Base-by-base conservation (phyloP, 1,139 yeast species). In the Kazachstania sp. region DNA sequence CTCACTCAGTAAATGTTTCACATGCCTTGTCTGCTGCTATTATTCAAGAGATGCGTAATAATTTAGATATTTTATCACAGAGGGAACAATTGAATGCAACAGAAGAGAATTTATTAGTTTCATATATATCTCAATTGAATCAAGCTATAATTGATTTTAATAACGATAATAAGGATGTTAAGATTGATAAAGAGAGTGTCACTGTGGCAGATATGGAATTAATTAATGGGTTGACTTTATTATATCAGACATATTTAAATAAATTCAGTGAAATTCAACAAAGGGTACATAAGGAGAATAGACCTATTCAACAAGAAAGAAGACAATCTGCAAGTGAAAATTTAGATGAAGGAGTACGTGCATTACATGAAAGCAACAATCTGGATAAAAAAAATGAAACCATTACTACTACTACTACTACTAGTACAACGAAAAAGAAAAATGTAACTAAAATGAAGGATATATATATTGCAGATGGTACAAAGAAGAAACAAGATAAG, bases 1-100 rank as follows among this genome's bases (percentile, higher is more conserved):
- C 66, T 23, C 64, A 61, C 51, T 46, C 54, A 46, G 62, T 63
- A 35, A 58, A 63, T 48, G 60, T 63, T 19, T 50, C 61, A 37
- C 63, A 63, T 49, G 63, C 66, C 9, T 51, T 62, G 46, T 61
- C 58, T 37, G 58, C 66, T 13, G 45, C 54, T 11, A 51, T 56
- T 9, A 55, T 63, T 15, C 59, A 61, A 41, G 54, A 58, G 48
- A 60, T 63, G 36, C 55, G 48, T 20, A 20, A 20, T 6, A 63
- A 59, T 44, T 53, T 60, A n/a, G 54, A 49, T 41, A 50, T 47
- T 30, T 55, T 53, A 36, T 47, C 49, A 28, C 48, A 49, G 26
- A 44, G 44, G 9, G 36, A 46, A 7, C 47, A 50, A 37, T 46
- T 59, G 41, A 46, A 54, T 20, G 44, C 48, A 35, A 49, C 48